phyloP scores from a whole-genome alignment of 176 grass and related monocot genomes.

The Bothriochloa decipiens region DNA sequence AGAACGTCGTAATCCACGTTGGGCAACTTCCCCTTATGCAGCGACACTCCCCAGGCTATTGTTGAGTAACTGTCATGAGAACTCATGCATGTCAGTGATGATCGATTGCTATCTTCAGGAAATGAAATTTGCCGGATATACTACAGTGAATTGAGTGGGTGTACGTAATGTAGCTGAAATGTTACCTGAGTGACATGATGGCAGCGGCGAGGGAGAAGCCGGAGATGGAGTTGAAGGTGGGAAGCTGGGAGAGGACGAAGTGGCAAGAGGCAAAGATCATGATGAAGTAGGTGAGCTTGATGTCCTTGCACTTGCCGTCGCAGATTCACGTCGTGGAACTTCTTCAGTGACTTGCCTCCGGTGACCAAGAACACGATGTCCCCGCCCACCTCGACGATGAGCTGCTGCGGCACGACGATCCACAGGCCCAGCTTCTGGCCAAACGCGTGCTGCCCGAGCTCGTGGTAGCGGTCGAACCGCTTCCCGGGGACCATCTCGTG shows the following conservation, averaged over 20 bases:
- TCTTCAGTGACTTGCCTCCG: slow-evolving; percentile 74
- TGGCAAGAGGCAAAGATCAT: slow-evolving; percentile 84
- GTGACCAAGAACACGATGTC: slow-evolving; percentile 97
- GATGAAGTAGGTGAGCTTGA: slow-evolving; percentile 92
- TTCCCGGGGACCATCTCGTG: slow-evolving; percentile 88
- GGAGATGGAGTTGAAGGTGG: slow-evolving; percentile 91
- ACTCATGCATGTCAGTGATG: not conserved
- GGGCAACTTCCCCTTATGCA: slow-evolving; percentile 54
- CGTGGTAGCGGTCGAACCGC: slow-evolving; percentile 88
- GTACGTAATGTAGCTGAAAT: no score
- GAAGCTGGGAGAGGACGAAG: slow-evolving; percentile 77
- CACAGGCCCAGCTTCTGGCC: slow-evolving; percentile 74
- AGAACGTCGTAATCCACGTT: slow-evolving; percentile 55
- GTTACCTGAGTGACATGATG: slow-evolving; percentile 82
- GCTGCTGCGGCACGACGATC: slow-evolving; percentile 87
- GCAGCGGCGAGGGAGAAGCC: slow-evolving; percentile 85
- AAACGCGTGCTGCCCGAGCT: slow-evolving; percentile 86
- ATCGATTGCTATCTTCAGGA: not conserved
- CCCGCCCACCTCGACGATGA: slow-evolving; percentile 72
- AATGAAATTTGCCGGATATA: not conserved
- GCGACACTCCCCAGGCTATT: slow-evolving; percentile 76
- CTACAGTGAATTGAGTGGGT: not conserved
- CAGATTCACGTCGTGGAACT: slow-evolving; percentile 85
- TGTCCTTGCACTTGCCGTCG: slow-evolving; percentile 51
- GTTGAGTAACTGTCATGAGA: slow-evolving; percentile 67